Conservation (phyloP, 805 yeast species). For the Starmerella floris region DNA sequence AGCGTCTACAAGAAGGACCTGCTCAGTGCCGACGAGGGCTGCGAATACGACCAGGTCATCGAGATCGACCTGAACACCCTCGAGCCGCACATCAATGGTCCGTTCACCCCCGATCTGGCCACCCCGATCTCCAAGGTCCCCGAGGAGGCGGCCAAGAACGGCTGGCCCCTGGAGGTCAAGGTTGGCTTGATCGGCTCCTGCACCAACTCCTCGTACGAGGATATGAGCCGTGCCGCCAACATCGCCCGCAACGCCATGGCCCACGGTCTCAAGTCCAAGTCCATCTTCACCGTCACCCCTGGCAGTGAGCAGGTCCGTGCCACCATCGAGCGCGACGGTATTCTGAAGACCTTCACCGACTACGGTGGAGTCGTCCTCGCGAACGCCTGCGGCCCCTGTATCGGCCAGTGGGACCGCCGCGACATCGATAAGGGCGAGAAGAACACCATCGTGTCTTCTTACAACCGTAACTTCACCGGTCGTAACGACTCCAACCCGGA, state of each 20-base stretch:
- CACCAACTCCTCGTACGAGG: slow-evolving; percentile 97
- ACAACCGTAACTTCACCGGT: slow-evolving; percentile 95
- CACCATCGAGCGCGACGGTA: slow-evolving; percentile 93
- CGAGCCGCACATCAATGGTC: slow-evolving; percentile 96
- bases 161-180: slow-evolving; percentile 85
- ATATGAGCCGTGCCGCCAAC: slow-evolving; percentile 92
- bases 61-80: slow-evolving; percentile 79
- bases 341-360: slow-evolving; percentile 72
- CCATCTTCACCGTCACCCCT: slow-evolving; percentile 88
- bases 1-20: slow-evolving; percentile 40
- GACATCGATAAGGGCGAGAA: slow-evolving; percentile 86
- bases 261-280: slow-evolving; percentile 83
- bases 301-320: slow-evolving; percentile 98
- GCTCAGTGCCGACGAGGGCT: slow-evolving; percentile 79
- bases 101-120: slow-evolving; percentile 95
- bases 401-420: slow-evolving; percentile 97
- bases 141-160: slow-evolving; percentile 67
- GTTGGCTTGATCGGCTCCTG: slow-evolving; percentile 97
- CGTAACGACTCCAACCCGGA: slow-evolving; percentile 98
- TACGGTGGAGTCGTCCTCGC: slow-evolving; percentile 92
- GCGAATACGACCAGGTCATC: slow-evolving; percentile 83
- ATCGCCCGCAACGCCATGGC: slow-evolving; percentile 80
- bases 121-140: slow-evolving; percentile 83
- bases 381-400: slow-evolving; percentile 98
- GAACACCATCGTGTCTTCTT: slow-evolving; percentile 92